Evolutionary conservation across 1,139 yeast species (phyloP).

Genomic region (Maudiozyma humilis): DNA sequence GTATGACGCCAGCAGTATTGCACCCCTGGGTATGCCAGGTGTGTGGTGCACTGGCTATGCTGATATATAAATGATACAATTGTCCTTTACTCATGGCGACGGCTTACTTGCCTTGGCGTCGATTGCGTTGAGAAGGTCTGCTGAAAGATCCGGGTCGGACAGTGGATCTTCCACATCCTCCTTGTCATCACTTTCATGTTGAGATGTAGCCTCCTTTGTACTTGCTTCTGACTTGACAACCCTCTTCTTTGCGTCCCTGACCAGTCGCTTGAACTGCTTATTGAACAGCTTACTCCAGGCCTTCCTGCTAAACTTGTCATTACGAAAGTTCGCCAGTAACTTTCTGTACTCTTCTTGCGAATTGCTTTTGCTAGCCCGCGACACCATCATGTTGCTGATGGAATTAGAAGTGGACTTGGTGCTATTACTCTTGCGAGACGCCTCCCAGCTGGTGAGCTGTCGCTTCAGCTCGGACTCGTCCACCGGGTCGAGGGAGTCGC

Average conservation of each 20-base stretch:
- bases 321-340: conserved; percentile 23
- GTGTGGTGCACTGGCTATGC: no score
- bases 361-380: conserved; percentile 18
- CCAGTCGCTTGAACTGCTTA: conserved; percentile 45
- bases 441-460: conserved; percentile 65
- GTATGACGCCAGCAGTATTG: no score
- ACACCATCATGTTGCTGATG: conserved; percentile 14
- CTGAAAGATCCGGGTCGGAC: conserved; percentile 9
- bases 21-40: no score
- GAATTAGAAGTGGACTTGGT: conserved; percentile 16
- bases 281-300: conserved; percentile 46
- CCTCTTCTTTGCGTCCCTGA: conserved; percentile 41
- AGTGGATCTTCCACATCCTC: conserved; percentile 1
- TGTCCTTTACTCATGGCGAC: no score
- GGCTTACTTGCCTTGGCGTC: no score
- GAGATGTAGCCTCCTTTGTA: not conserved
- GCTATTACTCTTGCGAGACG: conserved; percentile 23
- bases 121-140: conserved; percentile 4
- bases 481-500: conserved; percentile 63
- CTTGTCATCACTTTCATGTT: not conserved
- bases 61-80: no score
- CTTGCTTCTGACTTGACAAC: not conserved
- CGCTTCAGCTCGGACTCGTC: conserved; percentile 46
- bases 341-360: conserved; percentile 12
- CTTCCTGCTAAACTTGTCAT: conserved; percentile 35